A percentile compares a stretch with the other conserved stretches of the same genome.
phyloP scores from a whole-genome alignment of 2,329 filamentous ascomycete species.

The Xylariaceae sp. region DNA sequence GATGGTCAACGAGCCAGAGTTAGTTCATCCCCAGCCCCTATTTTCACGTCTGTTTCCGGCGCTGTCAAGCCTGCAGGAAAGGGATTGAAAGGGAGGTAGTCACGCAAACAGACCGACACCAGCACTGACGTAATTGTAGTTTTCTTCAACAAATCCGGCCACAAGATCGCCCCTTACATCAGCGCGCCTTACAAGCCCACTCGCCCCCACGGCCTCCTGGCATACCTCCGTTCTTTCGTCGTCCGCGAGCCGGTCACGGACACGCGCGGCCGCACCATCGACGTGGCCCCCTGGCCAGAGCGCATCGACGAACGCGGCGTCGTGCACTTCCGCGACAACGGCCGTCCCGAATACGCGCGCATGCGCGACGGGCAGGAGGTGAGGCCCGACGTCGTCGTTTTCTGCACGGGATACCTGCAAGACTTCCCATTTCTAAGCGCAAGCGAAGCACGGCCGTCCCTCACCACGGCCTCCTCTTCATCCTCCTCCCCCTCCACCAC shows the following conservation, averaged over 20 bases:
- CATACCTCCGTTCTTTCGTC: constrained; percentile 32
- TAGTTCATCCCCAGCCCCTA: constrained; percentile 3
- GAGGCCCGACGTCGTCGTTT: constrained; percentile 40
- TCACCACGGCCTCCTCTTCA: constrained; percentile 24
- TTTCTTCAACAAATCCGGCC: constrained; percentile 30
- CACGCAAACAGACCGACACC: background rate
- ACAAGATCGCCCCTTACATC: constrained; percentile 17
- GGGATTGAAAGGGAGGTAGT: background rate
- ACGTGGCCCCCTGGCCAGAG: constrained; percentile 40
- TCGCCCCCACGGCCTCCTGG: constrained; percentile 27
- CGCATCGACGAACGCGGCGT: constrained; percentile 32
- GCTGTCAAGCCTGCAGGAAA: background rate
- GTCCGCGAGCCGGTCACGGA: constrained; percentile 37
- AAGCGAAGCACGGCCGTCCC: too few relatives aligned
- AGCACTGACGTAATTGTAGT: constrained; percentile 25
- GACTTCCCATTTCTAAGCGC: constrained; percentile 34
- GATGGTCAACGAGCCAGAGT: constrained; percentile 25
- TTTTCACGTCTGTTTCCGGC: background rate
- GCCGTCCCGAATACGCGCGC: constrained; percentile 20
- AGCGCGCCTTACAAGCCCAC: constrained; percentile 13
- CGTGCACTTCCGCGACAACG: constrained; percentile 32
- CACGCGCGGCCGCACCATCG: constrained; percentile 35
- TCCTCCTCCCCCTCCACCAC: constrained; percentile 35
- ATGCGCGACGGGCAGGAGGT: constrained; percentile 22
- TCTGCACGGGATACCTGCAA: constrained; percentile 43